These are phyloP conservation scores for Fusarium sp. DNA, from an alignment of 2,329 filamentous ascomycete species.

Conservation along the genomic window DNA sequence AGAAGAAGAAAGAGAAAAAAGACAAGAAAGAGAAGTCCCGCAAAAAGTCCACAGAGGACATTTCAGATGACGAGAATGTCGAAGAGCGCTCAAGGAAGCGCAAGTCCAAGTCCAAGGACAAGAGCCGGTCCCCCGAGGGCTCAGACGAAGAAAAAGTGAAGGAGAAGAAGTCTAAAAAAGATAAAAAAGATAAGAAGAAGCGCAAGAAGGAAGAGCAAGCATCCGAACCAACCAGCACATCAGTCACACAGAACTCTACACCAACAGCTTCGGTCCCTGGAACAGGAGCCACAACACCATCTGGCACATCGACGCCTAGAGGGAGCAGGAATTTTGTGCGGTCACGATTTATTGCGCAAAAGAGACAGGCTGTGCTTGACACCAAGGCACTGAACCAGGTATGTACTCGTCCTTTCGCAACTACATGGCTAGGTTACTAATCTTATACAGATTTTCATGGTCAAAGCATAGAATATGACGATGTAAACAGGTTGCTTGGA, in stretches of 20 bases:
- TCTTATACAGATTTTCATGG: slow-evolving; percentile 71
- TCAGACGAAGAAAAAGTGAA: slow-evolving; percentile 43
- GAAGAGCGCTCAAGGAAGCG: slow-evolving; percentile 46
- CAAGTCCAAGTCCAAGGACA: slow-evolving; percentile 45
- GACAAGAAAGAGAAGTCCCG: slow-evolving; percentile 53
- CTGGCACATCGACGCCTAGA: slow-evolving; percentile 57
- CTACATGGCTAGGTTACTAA: slow-evolving; percentile 3
- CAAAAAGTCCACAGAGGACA: slow-evolving; percentile 32
- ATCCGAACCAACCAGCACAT: slow-evolving; percentile 28
- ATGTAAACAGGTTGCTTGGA: background rate
- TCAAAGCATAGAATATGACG: slow-evolving; percentile 56
- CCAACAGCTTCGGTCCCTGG: slow-evolving; percentile 47
- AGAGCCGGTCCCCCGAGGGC: slow-evolving; percentile 41
- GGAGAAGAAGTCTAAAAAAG: slow-evolving; percentile 52
- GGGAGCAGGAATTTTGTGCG: slow-evolving; percentile 76
- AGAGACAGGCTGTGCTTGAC: slow-evolving; percentile 84
- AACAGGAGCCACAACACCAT: slow-evolving; percentile 51
- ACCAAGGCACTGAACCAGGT: slow-evolving; percentile 87
- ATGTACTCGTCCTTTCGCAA: slow-evolving; percentile 39
- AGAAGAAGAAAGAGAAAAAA: slow-evolving; percentile 50
- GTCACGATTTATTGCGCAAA: slow-evolving; percentile 86
- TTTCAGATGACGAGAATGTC: slow-evolving; percentile 35
- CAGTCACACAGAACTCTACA: slow-evolving; percentile 26
- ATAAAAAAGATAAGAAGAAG: slow-evolving; percentile 58
- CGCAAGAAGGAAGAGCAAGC: slow-evolving; percentile 55